Percentiles rank a stretch among this genome's conserved stretches.
phyloP scores from a whole-genome alignment of 768 basidiomycete species.

The Lentinula guzmanii region DNA sequence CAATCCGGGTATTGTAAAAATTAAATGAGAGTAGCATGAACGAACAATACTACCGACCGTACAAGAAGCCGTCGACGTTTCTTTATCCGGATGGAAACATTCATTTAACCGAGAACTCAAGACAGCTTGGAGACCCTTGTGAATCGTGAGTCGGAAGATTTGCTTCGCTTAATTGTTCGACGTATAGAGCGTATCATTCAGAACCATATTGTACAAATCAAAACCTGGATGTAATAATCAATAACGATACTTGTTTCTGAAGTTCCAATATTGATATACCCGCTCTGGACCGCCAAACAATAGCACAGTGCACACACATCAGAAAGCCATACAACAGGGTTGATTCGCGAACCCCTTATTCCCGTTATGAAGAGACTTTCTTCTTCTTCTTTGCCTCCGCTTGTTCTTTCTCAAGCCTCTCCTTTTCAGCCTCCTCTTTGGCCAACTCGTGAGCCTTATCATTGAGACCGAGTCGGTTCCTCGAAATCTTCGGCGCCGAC shows the following conservation, averaged over 20 bases:
- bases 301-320: not conserved
- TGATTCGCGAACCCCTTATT: not conserved
- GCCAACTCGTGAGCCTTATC: slow-evolving; percentile 80
- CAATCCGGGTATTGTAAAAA: not conserved
- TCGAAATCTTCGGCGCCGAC: slow-evolving; percentile 58
- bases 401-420: slow-evolving; percentile 47
- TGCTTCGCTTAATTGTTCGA: not conserved
- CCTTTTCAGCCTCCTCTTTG: slow-evolving; percentile 63
- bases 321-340: not conserved
- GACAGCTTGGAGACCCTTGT: not conserved
- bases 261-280: not conserved
- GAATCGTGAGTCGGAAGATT: too few relatives aligned
- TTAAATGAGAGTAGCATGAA: not conserved
- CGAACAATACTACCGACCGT: not conserved
- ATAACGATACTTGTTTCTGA: not conserved
- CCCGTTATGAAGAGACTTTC: not conserved
- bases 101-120: not conserved
- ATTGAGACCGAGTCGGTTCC: slow-evolving; percentile 89
- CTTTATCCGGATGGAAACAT: not conserved
- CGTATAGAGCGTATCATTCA: not conserved
- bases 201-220: not conserved
- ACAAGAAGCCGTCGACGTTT: not conserved
- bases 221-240: not conserved
- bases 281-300: too few relatives aligned
- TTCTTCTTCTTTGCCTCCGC: slow-evolving; percentile 13